Evolutionary conservation across 2,329 filamentous ascomycete species (phyloP), one percentile per base, ranked within the genome.

Genomic region (Claviceps pusilla): DNA sequence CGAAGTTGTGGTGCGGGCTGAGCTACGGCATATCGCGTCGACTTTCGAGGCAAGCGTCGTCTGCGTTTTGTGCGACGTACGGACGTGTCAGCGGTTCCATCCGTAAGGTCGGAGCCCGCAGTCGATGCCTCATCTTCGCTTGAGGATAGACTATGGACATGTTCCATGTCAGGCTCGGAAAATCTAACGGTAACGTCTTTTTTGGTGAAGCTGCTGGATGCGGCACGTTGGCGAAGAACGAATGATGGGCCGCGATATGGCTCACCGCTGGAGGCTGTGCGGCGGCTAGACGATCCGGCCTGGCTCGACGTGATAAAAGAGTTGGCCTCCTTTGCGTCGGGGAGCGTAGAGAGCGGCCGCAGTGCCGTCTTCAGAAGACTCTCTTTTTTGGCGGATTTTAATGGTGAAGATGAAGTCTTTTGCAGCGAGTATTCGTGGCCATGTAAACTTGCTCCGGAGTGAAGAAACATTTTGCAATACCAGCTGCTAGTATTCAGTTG

Each of bases 1-100:
- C 76, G 69, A 57, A 79, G 64, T 61, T 76, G 72, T 58, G 84
- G 73, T 56, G 84, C 74, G 0, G 86, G 84, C 58, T 85, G 83
- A 47, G 84, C 86, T 45, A 89, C 73, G 53, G 80, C 74, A 65
- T 79, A 89, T 7, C 74, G 76, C 2, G 82, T 86, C 63, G 78
- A 82, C 52, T 74, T 76, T 56, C 80, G 74, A 4, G 71, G 67
- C 0, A 68, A 60, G 10, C 74, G 73, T 10, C 74, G 73, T 62
- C 75, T 76, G 55, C 69, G 71, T 54, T 67, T 71, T 37, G 65
- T 68, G 52, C 68, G 63, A 14, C 66, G 66, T 31, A 62, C 63
- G 55, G 69, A 70, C 29, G 64, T 58, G 11, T 71, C 68, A 52
- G 73, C 71, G 52, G 73, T 72, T n/a, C 64, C 66, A 55, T 77